Base-by-base conservation (phyloP, 2,329 filamentous ascomycete species). In the Fusarium sp. region DNA sequence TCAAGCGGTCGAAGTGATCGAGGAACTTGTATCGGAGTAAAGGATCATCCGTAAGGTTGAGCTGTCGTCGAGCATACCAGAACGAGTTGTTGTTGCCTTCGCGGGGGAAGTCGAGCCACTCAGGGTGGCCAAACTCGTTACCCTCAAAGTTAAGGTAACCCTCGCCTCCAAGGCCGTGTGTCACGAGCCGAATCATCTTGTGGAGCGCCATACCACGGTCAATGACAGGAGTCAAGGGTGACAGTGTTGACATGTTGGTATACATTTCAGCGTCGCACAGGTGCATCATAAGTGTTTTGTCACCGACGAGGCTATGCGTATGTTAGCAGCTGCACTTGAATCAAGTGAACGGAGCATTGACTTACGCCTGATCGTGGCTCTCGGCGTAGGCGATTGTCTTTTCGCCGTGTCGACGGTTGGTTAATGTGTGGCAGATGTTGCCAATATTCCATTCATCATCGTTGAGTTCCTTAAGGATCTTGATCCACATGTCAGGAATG, bases 321-420 rank as follows among this genome's bases (percentile, higher is more conserved):
- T 44, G 70, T 80, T 44, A 73, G 67, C 73, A 42, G 64, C 41
- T n/a, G 37, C 27, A 14, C 61, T 80, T 71, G 7, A 27, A 30
- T 15, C 15, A 27, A 7, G 17, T 23, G 78, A 74, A 38, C 48
- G 26, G 10, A 46, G 57, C 10, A 33, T 35, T 17, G 38, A 88
- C 93, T 85, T 87, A 97, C 92, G 96, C 95, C 88, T 99, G 96
- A 77, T 99, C 96, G 80, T 99, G 96, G 75, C 93, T 97, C 80
- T 99, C 96, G 64, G 93, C 94, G 79, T 99, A 99, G 6, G 96
- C 96, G 77, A 99, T 98, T 0, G 95, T 98, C 87, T 98, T 98
- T 82, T 99, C 96, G 49, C 95, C 95, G 77, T 98, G 93, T 32
- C 96, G 91, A 62, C 96, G 89, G 82, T 99, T 98, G 26, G 93